A percentile compares a stretch with the other conserved stretches of the same genome.
Conservation (phyloP, 768 basidiomycete species). For the Tricholoma bakamatsutake region DNA sequence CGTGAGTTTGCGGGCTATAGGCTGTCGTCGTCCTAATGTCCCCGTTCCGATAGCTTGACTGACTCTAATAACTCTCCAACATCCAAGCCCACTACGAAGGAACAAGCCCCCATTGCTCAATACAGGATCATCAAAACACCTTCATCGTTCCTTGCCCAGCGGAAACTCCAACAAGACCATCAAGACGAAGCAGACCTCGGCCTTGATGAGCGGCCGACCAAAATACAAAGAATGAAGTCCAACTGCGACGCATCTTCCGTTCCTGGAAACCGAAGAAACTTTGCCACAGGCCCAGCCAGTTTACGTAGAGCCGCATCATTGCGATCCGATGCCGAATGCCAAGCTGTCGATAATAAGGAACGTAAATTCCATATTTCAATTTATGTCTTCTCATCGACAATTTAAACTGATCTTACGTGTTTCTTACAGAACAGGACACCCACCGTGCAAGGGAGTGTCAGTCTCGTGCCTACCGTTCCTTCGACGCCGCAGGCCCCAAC, state of each 20-base stretch:
- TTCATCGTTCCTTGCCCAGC: neutral
- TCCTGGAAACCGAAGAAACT: conserved; percentile 3
- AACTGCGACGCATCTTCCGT: neutral
- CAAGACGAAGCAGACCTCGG: neutral
- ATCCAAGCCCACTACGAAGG: neutral
- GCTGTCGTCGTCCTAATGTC: neutral
- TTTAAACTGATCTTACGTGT: neutral
- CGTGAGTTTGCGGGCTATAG: neutral
- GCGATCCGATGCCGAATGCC: conserved; percentile 22
- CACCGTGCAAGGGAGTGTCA: neutral
- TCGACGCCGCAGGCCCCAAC: neutral
- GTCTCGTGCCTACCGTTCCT: conserved; percentile 3
- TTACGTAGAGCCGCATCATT: conserved; percentile 35
- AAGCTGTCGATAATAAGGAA: conserved; percentile 2
- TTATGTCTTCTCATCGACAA: neutral
- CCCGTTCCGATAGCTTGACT: neutral
- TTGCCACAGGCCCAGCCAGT: conserved; percentile 32
- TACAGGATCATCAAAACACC: neutral
- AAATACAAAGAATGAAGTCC: neutral
- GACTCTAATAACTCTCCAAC: neutral
- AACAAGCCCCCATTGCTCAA: neutral
- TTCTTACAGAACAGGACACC: neutral
- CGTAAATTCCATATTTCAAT: neutral
- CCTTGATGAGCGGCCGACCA: neutral
- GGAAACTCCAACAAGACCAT: neutral